Evolutionary conservation across 495 filamentous ascomycete species (phyloP).

Genomic region (Umbilicaria muhlenbergii): DNA sequence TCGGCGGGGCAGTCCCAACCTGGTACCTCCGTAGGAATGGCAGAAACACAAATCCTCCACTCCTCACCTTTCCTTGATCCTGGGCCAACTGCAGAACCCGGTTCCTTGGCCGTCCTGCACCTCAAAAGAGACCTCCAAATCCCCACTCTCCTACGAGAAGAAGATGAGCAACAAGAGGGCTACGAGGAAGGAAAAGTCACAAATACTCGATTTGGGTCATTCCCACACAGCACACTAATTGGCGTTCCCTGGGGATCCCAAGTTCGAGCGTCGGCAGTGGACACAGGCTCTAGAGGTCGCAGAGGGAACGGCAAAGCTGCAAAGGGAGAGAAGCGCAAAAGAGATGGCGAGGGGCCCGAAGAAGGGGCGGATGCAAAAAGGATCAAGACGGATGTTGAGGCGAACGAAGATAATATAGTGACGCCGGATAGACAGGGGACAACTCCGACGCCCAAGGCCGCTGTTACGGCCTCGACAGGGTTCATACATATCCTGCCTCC

Average conservation of each 20-base stretch:
- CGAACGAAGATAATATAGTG: no score
- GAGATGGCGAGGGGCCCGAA: constrained; percentile 20
- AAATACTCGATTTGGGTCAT: constrained; percentile 91
- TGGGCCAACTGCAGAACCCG: constrained; percentile 33
- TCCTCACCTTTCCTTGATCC: constrained; percentile 61
- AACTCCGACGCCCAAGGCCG: constrained; percentile 13
- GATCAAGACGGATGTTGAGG: constrained; percentile 15
- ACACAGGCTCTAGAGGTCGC: constrained; percentile 67
- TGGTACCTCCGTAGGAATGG: no score
- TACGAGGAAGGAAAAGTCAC: constrained; percentile 70
- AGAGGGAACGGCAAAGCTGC: constrained; percentile 22
- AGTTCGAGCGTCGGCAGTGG: constrained; percentile 73
- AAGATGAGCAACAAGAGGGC: constrained; percentile 45
- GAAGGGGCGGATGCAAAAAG: constrained; percentile 14
- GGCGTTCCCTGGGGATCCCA: constrained; percentile 80
- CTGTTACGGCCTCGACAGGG: constrained; percentile 54
- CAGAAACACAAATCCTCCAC: constrained; percentile 10
- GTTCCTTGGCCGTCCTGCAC: constrained; percentile 61
- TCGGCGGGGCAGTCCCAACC: no score
- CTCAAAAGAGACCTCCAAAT: constrained; percentile 68
- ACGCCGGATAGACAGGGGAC: no score
- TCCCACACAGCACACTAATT: constrained; percentile 77
- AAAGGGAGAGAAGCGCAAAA: constrained; percentile 37
- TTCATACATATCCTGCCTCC: constrained; percentile 85
- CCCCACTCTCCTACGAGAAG: constrained; percentile 51